phyloP scores from a whole-genome alignment of 805 yeast species.

The Ascoidea tarda region DNA sequence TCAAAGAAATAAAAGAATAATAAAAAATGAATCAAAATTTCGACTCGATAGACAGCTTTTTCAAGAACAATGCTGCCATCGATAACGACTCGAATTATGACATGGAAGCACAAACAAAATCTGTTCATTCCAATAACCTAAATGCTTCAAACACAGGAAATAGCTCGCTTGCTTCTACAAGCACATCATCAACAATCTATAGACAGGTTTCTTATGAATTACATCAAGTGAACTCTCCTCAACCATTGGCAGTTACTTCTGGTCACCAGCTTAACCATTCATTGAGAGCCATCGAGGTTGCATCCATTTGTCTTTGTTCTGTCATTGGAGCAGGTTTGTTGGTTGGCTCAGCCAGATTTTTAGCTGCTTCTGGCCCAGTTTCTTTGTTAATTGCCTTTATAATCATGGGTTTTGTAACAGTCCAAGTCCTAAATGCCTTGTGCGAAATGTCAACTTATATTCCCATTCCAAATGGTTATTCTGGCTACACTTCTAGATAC shows the following conservation, averaged over 20 bases:
- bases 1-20: too few species aligned
- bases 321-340: conserved; percentile 59
- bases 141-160: too few species aligned
- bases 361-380: conserved; percentile 53
- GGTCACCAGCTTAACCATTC: not conserved
- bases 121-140: too few species aligned
- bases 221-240: not conserved
- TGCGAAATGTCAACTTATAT: conserved; percentile 76
- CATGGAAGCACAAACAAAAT: too few species aligned
- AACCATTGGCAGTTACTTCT: not conserved
- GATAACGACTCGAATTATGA: too few species aligned
- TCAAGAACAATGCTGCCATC: too few species aligned
- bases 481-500: conserved; percentile 46
- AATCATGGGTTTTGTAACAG: conserved; percentile 3
- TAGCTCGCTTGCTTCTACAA: not conserved
- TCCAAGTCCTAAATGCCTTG: conserved; percentile 18
- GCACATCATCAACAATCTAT: not conserved
- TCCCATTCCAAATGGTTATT: conserved; percentile 53
- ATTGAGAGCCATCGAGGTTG: conserved; percentile 1
- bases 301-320: conserved; percentile 7
- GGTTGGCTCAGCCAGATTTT: conserved; percentile 43
- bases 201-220: not conserved
- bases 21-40: too few species aligned
- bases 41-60: too few species aligned
- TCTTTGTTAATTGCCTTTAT: conserved; percentile 43